Evolutionary conservation across 164 flowering plant genomes (phyloP).

Genomic region (Vitis rotundifolia): DNA sequence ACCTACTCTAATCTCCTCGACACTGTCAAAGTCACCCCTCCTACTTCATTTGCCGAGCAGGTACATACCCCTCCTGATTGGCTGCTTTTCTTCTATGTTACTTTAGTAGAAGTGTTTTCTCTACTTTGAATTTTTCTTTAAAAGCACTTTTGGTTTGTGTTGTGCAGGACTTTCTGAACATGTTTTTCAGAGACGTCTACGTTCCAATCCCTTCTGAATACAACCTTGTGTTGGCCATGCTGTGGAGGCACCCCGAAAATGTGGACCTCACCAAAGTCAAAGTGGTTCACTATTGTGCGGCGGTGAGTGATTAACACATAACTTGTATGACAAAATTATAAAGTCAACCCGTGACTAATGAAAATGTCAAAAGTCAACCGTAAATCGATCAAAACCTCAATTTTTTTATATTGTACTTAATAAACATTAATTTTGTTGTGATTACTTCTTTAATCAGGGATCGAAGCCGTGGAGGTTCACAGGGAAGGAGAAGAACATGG

Average conservation of each 20-base stretch:
- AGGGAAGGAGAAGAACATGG: slow-evolving; percentile 59
- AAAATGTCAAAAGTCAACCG: too few relatives aligned
- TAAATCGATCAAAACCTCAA: background rate
- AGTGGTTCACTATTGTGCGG: slow-evolving; percentile 40
- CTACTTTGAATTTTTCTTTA: too few relatives aligned
- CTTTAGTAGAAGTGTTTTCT: too few relatives aligned
- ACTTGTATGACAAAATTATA: too few relatives aligned
- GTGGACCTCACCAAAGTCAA: slow-evolving; percentile 27
- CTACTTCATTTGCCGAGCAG: slow-evolving; percentile 79
- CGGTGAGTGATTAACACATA: slow-evolving; percentile 16
- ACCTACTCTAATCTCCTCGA: slow-evolving; percentile 53
- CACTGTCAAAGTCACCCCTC: slow-evolving; percentile 39
- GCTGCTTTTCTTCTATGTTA: background rate
- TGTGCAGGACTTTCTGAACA: slow-evolving; percentile 42
- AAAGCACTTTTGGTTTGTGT: too few relatives aligned
- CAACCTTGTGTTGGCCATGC: slow-evolving; percentile 39
- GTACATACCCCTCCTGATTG: slow-evolving; percentile 19
- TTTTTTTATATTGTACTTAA: too few relatives aligned
- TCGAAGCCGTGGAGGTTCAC: slow-evolving; percentile 68
- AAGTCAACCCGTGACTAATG: too few relatives aligned
- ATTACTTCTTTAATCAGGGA: slow-evolving; percentile 21
- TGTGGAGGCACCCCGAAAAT: slow-evolving; percentile 42
- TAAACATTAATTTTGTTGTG: too few relatives aligned
- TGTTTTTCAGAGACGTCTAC: slow-evolving; percentile 29
- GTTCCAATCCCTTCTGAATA: slow-evolving; percentile 31